Base-by-base conservation (phyloP, 2,329 filamentous ascomycete genomes). In the Penicillium corylophilum region DNA sequence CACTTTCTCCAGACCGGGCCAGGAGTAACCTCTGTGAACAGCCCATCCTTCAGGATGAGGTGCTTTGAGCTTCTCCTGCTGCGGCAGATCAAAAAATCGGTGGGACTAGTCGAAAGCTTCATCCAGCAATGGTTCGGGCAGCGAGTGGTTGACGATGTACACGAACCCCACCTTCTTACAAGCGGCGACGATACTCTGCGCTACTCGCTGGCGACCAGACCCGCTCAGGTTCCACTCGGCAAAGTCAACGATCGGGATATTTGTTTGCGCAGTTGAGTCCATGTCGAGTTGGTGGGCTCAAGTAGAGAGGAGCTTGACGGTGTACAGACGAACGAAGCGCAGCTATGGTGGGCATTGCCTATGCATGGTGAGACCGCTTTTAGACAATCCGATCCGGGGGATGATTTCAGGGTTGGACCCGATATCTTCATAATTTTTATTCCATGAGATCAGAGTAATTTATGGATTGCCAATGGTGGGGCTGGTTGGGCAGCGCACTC, bases 1-100 rank as follows among this genome's bases (percentile, higher is more conserved):
- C 4, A 80, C 78, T 57, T 82, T 81, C 64, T 82, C 80, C 44
- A 79, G 57, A 0, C 79, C 79, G 0, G 78, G 78, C 72, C 77
- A 79, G 1, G 78, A 82, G 59, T 82, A 82, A n/a, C 80, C 80
- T 43, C 80, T 73, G 61, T 82, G 78, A 2, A 80, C 71, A 9
- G 66, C 70, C 53, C 74, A 76, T 8, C 78, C 79, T 9, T 72
- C 67, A 3, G 78, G 77, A 63, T 80, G 77, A 4, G 76, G 76
- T 1, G 77, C 78, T 47, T 73, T 71, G 68, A 77, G 74, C 56
- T 80, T 80, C 43, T 75, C 69, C 39, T 75, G 72, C 13, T 64
- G 63, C 0, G 74, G 69, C 8, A 80, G 64, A 39, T 73, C 69
- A 49, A 79, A 80, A 8, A 80, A 69, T 22, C 66, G 62, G 50